Evolutionary conservation across 257 asterid genomes (phyloP), one percentile per base, ranked within the genome.

Genomic region (Solanum etuberosum): DNA sequence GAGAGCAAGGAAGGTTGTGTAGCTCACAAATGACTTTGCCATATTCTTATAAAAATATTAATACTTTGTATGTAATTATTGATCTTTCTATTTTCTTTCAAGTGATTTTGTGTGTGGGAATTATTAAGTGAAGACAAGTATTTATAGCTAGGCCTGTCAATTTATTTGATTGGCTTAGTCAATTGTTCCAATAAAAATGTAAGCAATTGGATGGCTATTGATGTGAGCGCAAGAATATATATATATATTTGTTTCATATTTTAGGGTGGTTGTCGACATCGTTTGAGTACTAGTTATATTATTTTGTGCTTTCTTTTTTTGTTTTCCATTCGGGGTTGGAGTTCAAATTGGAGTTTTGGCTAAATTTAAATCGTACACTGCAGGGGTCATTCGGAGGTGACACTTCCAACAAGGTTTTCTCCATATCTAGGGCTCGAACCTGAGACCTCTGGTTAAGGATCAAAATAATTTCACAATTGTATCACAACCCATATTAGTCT

Each of bases 1-100:
- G 84, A 86, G 18, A 35, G 63, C 88, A 57, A 74, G 31, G 25
- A 86, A 86, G 2, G 38, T 57, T 18, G 83, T 86, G 72, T 86
- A 68, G 71, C 23, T 40, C 23, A 40, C 23, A 2, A 40, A 3
- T 43, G 72, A 20, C 74, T 86, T 74, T 34, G 77, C 77, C 88
- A 86, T 86, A 27, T 43, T 9, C 15, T n/a, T n/a, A 13, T 40
- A 77, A 37, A 37, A 37, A 37, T 37, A 37, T 37, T 37, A 1
- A 7, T 43, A 78, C 23, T 13, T 77, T 38, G 18, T 13, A 76
- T 8, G 20, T 73, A 10, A 35, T 35, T 73, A 20, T 16, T 51
- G 23, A 51, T 51, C n/a, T 51, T 51, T 51, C 23, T 77, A 42
- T 42, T 25, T 42, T 77, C 57, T n/a, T 21, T 77, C 1, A 25